These are phyloP conservation scores for Botryotinia convoluta DNA, from an alignment of 2,329 filamentous ascomycete species.

Conservation along the genomic window DNA sequence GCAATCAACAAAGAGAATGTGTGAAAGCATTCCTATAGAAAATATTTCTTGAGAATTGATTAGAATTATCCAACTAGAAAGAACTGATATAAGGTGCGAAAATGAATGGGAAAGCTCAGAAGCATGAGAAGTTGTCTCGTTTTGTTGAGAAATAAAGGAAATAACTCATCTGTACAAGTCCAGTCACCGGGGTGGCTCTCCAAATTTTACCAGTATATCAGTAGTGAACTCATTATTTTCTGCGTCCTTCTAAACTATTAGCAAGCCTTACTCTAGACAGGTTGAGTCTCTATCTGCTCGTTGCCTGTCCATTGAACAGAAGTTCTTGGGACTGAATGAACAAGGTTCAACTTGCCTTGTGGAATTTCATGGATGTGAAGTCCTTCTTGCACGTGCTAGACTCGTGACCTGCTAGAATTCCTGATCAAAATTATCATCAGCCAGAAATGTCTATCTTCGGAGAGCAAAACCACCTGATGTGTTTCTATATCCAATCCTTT, in stretches of 20 bases:
- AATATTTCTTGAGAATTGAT: not conserved
- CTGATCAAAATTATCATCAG: not conserved
- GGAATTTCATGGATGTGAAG: not conserved
- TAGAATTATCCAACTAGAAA: too few species aligned
- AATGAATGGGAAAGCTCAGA: not conserved
- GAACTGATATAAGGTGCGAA: not conserved
- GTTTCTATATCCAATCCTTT: rapidly evolving
- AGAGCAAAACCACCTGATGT: not conserved
- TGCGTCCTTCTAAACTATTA: not conserved
- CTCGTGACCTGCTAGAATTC: not conserved
- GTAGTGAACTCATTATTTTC: not conserved
- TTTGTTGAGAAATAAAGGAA: not conserved
- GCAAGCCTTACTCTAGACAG: not conserved
- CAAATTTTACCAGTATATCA: not conserved
- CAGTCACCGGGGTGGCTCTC: too few species aligned
- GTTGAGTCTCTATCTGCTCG: not conserved
- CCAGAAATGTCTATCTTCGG: not conserved
- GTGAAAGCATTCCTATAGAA: not conserved
- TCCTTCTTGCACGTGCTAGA: not conserved
- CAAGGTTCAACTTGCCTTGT: not conserved
- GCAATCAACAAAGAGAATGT: not conserved
- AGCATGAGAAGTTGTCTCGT: not conserved
- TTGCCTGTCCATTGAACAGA: not conserved
- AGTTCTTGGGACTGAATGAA: not conserved
- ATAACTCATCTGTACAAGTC: not conserved